A percentile compares a stretch with the other conserved stretches of the same genome.
phyloP scores from a whole-genome alignment of 1,284 basidiomycete genomes.

The Ustilago cynodontis region DNA sequence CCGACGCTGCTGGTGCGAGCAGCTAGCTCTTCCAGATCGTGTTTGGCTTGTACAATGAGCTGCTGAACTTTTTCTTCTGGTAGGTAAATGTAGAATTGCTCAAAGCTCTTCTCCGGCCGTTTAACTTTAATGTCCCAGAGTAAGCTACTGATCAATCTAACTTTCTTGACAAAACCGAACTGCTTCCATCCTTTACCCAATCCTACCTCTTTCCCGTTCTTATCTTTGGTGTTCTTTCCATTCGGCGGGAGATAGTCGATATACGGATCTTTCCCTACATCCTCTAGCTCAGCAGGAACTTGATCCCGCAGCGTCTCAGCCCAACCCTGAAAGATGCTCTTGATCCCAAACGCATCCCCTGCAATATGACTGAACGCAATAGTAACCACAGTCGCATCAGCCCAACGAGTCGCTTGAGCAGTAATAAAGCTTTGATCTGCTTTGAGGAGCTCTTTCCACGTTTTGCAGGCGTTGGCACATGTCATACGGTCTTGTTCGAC shows the following conservation, averaged over 20 bases:
- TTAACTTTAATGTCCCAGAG: constrained; percentile 32
- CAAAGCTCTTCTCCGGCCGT: constrained; percentile 20
- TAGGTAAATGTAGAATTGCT: constrained; percentile 34
- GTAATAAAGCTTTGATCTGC: constrained; percentile 28
- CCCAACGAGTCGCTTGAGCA: constrained; percentile 24
- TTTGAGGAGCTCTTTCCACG: constrained; percentile 17
- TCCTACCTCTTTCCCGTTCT: constrained; percentile 4
- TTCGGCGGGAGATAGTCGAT: constrained; percentile 12
- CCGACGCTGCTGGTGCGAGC: neutral
- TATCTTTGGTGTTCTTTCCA: neutral
- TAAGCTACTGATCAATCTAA: constrained; percentile 15
- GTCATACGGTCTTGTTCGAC: constrained; percentile 11
- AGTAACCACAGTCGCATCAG: constrained; percentile 20
- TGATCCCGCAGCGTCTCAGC: neutral
- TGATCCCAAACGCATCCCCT: constrained; percentile 24
- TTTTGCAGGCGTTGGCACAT: constrained; percentile 19
- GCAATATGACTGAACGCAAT: constrained; percentile 30
- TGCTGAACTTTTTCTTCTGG: constrained; percentile 19
- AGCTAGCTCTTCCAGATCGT: constrained; percentile 12
- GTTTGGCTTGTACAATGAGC: constrained; percentile 12
- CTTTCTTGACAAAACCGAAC: constrained; percentile 14
- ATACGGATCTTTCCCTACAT: constrained; percentile 19
- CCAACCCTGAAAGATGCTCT: constrained; percentile 23
- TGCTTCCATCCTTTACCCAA: constrained; percentile 22
- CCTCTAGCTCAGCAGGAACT: neutral